phyloP scores from a whole-genome alignment of 805 yeast genomes.

The Nakazawaea holstii region DNA sequence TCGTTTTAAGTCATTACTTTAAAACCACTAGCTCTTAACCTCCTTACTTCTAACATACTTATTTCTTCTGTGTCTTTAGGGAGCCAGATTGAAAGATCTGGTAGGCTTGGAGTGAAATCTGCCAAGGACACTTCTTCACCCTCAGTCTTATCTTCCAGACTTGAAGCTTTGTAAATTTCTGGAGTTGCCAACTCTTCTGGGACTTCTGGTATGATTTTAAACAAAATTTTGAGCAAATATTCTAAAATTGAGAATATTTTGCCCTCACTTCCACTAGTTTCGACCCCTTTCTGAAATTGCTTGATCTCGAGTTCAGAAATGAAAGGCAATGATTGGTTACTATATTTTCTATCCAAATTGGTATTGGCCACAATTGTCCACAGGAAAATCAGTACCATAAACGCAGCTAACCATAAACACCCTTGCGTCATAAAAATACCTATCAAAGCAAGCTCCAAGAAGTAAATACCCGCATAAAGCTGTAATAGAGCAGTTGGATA shows the following conservation, averaged over 20 bases:
- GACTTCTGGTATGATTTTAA: too few species aligned
- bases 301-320: not conserved
- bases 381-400: constrained; percentile 46
- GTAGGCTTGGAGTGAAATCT: not conserved
- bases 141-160: too few species aligned
- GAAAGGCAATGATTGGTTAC: constrained; percentile 21
- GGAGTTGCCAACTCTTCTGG: too few species aligned
- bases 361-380: constrained; percentile 53
- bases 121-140: not conserved
- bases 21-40: not conserved
- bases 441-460: constrained; percentile 69
- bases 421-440: constrained; percentile 59
- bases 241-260: too few species aligned
- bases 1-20: not conserved
- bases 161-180: too few species aligned
- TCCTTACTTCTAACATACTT: not conserved
- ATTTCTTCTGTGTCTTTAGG: not conserved
- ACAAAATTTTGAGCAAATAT: too few species aligned
- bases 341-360: constrained; percentile 11
- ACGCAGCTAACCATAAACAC: constrained; percentile 42
- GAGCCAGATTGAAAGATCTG: not conserved
- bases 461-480: constrained; percentile 75
- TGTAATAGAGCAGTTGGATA: constrained; percentile 76
- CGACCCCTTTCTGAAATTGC: too few species aligned
- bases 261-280: not conserved